Evolutionary conservation across 148 eudicot species (phyloP).

Genomic region (Vaccinium macrocarpon): DNA sequence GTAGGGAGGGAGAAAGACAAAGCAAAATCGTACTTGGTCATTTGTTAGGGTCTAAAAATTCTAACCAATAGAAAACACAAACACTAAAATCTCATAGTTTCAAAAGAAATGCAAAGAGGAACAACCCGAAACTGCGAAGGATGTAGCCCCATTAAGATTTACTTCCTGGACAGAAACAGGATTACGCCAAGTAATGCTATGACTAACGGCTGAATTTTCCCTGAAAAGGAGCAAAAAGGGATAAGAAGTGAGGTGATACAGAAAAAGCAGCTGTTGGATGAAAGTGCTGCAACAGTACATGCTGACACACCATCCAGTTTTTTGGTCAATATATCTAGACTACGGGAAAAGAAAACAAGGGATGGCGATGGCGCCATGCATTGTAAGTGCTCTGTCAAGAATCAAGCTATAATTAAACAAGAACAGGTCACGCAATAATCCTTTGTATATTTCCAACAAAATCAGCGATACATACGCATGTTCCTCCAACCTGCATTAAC

Average conservation of each 20-base stretch:
- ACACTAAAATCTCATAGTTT: neutral
- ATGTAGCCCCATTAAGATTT: constrained; percentile 74
- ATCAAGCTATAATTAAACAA: neutral
- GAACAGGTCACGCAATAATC: neutral
- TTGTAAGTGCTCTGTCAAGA: neutral
- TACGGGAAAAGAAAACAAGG: neutral
- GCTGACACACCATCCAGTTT: neutral
- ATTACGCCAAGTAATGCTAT: constrained; percentile 68
- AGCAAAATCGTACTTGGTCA: neutral
- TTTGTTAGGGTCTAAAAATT: neutral
- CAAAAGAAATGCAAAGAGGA: neutral
- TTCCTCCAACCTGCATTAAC: constrained; percentile 3
- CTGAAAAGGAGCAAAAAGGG: constrained; percentile 33
- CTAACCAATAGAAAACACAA: neutral
- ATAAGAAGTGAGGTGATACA: neutral
- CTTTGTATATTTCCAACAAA: neutral
- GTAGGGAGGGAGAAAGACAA: neutral
- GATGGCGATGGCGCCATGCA: neutral
- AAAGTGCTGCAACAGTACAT: neutral
- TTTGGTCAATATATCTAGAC: neutral
- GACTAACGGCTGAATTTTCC: constrained; percentile 91
- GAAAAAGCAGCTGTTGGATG: neutral
- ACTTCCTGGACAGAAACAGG: constrained; percentile 63
- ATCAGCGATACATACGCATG: neutral
- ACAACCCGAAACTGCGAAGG: constrained; percentile 84